A percentile compares a stretch with the other conserved stretches of the same genome.
These are phyloP conservation scores for Candida nemodendra DNA, from an alignment of 805 yeast species.

Conservation along the genomic window DNA sequence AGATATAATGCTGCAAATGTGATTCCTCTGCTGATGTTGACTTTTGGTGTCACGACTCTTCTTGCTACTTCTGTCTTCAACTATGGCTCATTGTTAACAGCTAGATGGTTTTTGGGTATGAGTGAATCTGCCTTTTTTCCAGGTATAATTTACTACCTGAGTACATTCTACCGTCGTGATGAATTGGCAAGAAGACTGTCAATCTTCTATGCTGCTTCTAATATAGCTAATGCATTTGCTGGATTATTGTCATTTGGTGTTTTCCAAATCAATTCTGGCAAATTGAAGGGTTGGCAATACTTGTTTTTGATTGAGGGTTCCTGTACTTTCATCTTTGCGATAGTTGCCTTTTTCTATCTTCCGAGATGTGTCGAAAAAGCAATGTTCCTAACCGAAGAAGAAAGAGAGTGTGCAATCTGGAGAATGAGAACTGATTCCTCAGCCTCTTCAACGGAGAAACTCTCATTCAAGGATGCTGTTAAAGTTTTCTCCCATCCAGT, in stretches of 20 bases:
- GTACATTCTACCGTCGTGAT: slow-evolving; percentile 37
- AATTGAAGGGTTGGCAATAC: slow-evolving; percentile 64
- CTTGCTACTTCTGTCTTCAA: no score
- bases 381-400: slow-evolving; percentile 37
- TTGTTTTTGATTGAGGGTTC: slow-evolving; percentile 61
- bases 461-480: slow-evolving; percentile 40
- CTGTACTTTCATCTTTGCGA: slow-evolving; percentile 39
- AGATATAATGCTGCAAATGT: no score
- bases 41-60: no score
- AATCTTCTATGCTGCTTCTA: slow-evolving; percentile 49
- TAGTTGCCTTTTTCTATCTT: slow-evolving; percentile 30
- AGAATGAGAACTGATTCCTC: slow-evolving; percentile 43
- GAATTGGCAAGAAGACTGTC: slow-evolving; percentile 50
- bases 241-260: slow-evolving; percentile 57
- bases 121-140: slow-evolving; percentile 49
- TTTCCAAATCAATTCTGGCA: slow-evolving; percentile 50
- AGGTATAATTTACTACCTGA: background rate
- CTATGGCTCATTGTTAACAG: slow-evolving; percentile 43
- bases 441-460: slow-evolving; percentile 33
- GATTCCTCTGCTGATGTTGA: no score
- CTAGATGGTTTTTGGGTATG: slow-evolving; percentile 50
- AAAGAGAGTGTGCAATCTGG: slow-evolving; percentile 33
- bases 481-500: slow-evolving; percentile 43
- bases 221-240: slow-evolving; percentile 60
- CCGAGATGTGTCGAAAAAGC: slow-evolving; percentile 36